Evolutionary conservation across 2,329 filamentous ascomycete species (phyloP).

Genomic region (Venturia pyrina): DNA sequence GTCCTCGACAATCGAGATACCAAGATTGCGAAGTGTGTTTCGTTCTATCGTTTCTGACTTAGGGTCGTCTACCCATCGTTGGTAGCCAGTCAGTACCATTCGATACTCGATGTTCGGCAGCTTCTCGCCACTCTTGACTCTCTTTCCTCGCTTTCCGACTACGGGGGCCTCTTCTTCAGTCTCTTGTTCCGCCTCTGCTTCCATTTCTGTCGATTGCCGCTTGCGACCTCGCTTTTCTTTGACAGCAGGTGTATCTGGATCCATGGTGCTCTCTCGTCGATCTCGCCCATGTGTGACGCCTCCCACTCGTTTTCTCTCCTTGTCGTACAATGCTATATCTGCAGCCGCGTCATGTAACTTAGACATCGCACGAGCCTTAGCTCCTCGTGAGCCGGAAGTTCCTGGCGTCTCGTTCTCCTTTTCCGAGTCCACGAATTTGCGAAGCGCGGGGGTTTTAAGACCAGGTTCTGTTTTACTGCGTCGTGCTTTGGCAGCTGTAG

Average conservation of each 20-base stretch:
- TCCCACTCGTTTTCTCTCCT: constrained; percentile 76
- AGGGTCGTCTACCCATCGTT: constrained; percentile 65
- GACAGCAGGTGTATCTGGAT: constrained; percentile 13
- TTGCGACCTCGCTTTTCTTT: constrained; percentile 25
- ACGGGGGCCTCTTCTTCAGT: constrained; percentile 43
- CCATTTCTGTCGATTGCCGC: constrained; percentile 35
- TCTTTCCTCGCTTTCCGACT: constrained; percentile 48
- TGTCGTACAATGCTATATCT: constrained; percentile 85
- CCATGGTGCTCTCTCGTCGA: constrained; percentile 32
- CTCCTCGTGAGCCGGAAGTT: constrained; percentile 27
- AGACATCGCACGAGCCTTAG: constrained; percentile 69
- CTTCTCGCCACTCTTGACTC: constrained; percentile 31
- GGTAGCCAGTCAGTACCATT: constrained; percentile 75
- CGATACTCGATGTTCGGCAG: constrained; percentile 59
- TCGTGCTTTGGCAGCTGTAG: background rate
- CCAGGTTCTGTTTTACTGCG: background rate
- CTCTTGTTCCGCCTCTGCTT: constrained; percentile 23
- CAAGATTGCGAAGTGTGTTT: constrained; percentile 73
- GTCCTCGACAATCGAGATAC: constrained; percentile 71
- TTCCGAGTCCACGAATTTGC: constrained; percentile 25
- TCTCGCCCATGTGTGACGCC: constrained; percentile 52
- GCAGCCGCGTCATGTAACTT: constrained; percentile 66
- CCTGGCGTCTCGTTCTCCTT: constrained; percentile 83
- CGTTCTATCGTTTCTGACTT: constrained; percentile 62
- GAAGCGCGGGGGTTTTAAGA: constrained; percentile 2